Evolutionary conservation across 2,329 filamentous ascomycete species (phyloP), one percentile per base, ranked within the genome.

Genomic region (Penicillium hesseltinei): DNA sequence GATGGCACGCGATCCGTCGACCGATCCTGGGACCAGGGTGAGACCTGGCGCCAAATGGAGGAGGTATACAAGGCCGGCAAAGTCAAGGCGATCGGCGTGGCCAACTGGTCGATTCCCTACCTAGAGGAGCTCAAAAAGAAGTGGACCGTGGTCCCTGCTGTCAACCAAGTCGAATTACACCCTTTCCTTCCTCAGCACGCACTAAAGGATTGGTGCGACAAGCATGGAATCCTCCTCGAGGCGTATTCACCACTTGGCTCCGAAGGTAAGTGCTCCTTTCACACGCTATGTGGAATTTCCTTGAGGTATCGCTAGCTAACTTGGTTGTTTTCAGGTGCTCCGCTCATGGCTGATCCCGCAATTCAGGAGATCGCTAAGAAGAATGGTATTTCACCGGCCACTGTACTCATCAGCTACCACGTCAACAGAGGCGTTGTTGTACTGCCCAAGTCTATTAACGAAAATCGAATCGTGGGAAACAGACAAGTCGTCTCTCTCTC

Each of bases 91-190:
- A 59, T 71, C 66, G 59, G 72, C 62, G 54, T 66, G 19, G 54
- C 64, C 10, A 66, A 66, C 49, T 66, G 56, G 54, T 60, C 58
- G 5, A 64, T 64, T 43, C 57, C 59, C 11, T 62, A 66, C 33
- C 45, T 65, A 3, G 57, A 66, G 40, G 54, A 62, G 38, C 58
- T 65, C 4, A 39, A 59, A 15, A 62, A 58, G 55, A 59, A 45
- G 11, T 63, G 60, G 57, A 60, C 51, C 11, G 55, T 66, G 7
- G 53, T 64, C 11, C 69, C 69, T n/a, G 62, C 61, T 31, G 66
- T 75, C 48, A 71, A 73, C 45, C 69, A 75, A 56, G 68, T 76
- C 45, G 74, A 77, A 58, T 57, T 72, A 2, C 74, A 77, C 54
- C 73, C 74, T n/a, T 75, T 71, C 56, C 66, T 73, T 25, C 73